phyloP scores from a whole-genome alignment of 495 filamentous ascomycete genomes.

The Trypethelium eluteriae region DNA sequence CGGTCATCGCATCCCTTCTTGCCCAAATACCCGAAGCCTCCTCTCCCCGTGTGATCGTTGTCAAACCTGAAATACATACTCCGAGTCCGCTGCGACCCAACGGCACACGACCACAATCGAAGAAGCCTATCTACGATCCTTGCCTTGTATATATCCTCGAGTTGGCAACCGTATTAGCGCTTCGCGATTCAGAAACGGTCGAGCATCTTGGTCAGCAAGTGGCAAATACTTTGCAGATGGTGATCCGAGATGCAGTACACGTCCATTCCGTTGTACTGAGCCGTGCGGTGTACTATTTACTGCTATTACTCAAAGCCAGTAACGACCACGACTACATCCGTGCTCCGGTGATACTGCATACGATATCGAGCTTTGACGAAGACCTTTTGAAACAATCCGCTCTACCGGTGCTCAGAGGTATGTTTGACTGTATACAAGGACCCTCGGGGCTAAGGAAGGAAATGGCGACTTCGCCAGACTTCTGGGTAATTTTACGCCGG shows the following conservation, averaged over 20 bases:
- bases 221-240: conserved; percentile 67
- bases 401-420: conserved; percentile 63
- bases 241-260: conserved; percentile 69
- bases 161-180: conserved; percentile 73
- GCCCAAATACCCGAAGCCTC: conserved; percentile 80
- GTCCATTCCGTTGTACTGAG: conserved; percentile 76
- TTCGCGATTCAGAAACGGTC: conserved; percentile 67
- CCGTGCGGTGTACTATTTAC: conserved; percentile 75
- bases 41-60: conserved; percentile 71
- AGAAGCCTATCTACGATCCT: conserved; percentile 70
- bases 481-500: conserved; percentile 84
- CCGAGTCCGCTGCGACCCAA: conserved; percentile 45
- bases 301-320: conserved; percentile 74
- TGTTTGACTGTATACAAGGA: conserved; percentile 69
- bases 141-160: conserved; percentile 81
- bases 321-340: conserved; percentile 88
- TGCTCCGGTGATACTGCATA: conserved; percentile 86
- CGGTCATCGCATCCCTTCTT: conserved; percentile 65
- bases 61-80: conserved; percentile 70
- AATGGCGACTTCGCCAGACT: conserved; percentile 91
- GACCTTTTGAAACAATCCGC: conserved; percentile 69
- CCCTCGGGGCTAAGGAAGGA: conserved; percentile 74
- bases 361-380: conserved; percentile 77
- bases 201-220: conserved; percentile 65
- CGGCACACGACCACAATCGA: conserved; percentile 46